Base-by-base conservation (phyloP, 441 rosid species). In the Arabidopsis hybrid region DNA sequence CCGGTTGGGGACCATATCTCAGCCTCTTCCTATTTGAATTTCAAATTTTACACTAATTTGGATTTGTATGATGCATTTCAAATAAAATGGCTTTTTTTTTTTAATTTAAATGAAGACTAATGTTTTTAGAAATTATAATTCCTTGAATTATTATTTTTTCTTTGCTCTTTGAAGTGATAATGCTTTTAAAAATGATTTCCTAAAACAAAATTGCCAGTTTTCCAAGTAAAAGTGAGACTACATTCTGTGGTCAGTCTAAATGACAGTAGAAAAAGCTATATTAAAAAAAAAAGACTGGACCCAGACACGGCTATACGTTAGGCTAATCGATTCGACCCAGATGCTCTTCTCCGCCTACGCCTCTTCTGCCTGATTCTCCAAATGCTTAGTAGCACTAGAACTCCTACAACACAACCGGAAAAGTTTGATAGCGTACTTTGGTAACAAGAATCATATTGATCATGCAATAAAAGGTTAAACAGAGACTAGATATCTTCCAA, bases 331-430 rank as follows among this genome's bases (percentile, higher is more conserved):
- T 32, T 67, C 8, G 56, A 40, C 6, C 83, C 80, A 4, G 97
- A 79, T 59, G 79, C 79, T 83, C 89, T 85, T 79, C 92, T 86
- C 78, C 91, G 84, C 73, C 91, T 75, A 7, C 89, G 90, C 7
- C 95, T 83, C 79, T 69, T 90, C 63, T 92, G 99, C 36, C 89
- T 80, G 70, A 91, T 83, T 73, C 97, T 82, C 91, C 93, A 90
- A 14, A 92, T 83, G 83, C 93, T 85, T 61, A 81, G 55, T 45
- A 95, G 50, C 60, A 92, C 72, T 56, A 95, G 47, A 70, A 86
- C 34, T 46, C 97, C 97, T 92, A 72, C 56, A 81, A 34, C 31
- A 77, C 55, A 60, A 31, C 57, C 50, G 2, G 35, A 14, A 35
- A 35, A 9, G 21, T 45, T 31, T 43, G 51, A 57, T 39, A 29